Percentiles rank a stretch among this genome's conserved stretches.
Evolutionary conservation across 805 yeast genomes (phyloP).

Genomic region (Starmerella scarabaei): DNA sequence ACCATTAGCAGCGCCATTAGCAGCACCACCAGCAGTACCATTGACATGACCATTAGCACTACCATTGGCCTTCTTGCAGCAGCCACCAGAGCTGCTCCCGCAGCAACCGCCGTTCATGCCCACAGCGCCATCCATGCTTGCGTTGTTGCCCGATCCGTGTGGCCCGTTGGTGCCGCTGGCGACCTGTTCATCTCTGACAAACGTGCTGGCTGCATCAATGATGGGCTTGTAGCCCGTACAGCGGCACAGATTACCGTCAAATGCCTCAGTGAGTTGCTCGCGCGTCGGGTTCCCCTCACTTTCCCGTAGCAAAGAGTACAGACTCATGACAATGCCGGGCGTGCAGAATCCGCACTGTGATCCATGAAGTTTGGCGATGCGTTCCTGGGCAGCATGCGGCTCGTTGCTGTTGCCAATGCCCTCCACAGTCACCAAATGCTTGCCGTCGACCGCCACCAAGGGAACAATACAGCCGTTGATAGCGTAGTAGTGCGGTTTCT

Average conservation of each 20-base stretch:
- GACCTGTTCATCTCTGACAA: slow-evolving; percentile 24
- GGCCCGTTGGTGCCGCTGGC: slow-evolving; percentile 1
- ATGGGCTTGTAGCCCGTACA: slow-evolving; percentile 42
- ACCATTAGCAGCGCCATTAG: neutral
- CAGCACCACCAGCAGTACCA: neutral
- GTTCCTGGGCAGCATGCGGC: slow-evolving; percentile 39
- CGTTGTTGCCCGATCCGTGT: slow-evolving; percentile 9
- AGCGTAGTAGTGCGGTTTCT: slow-evolving; percentile 28
- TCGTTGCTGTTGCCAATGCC: slow-evolving; percentile 33
- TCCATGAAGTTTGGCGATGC: slow-evolving; percentile 38
- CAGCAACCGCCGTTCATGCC: slow-evolving; percentile 7
- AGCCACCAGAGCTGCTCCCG: slow-evolving; percentile 10
- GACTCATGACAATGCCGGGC: slow-evolving; percentile 39
- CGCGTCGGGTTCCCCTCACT: slow-evolving; percentile 30
- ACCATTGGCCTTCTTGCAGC: slow-evolving; percentile 7
- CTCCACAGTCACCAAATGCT: slow-evolving; percentile 36
- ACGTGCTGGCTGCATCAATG: slow-evolving; percentile 36
- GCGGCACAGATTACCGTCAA: slow-evolving; percentile 38
- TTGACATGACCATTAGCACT: neutral
- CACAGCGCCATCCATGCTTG: slow-evolving; percentile 5
- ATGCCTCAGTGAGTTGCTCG: slow-evolving; percentile 33
- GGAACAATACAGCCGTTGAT: slow-evolving; percentile 39
- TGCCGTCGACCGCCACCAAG: slow-evolving; percentile 34
- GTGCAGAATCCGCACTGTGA: slow-evolving; percentile 42
- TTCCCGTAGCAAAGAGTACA: slow-evolving; percentile 33